Evolutionary conservation across 495 filamentous ascomycete species (phyloP), one percentile per base, ranked within the genome.

Genomic region (Daldinia concentrica): DNA sequence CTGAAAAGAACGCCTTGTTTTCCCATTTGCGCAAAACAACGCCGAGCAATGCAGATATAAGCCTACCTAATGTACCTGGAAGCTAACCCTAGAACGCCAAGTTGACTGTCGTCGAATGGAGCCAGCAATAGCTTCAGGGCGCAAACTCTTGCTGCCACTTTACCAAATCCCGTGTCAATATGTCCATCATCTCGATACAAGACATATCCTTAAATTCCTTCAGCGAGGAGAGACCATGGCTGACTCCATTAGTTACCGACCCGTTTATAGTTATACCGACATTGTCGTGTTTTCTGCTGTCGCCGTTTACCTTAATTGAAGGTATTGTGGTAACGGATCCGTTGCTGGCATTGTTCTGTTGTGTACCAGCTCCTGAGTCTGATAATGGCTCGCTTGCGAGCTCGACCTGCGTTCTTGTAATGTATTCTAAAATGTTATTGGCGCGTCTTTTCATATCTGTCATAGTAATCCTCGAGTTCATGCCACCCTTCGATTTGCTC

Each of bases 381-480:
- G 76, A 71, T 30, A 76, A 64, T 24, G 76, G 72, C 43, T 73
- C 62, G 32, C 81, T 88, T 0, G 93, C 94, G 82, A 97, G 87
- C 76, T 99, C 95, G 12, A 97, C 85, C 74, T 98, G 95, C 69
- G 93, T 95, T 51, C 92, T 88, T 7, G 92, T 90, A 72, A 99
- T 97, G 78, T 92, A 98, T 45, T 97, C 93, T 15, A 96, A 83
- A 61, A 99, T 95, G 14, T 85, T 90, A 2, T 90, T 88, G 3
- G 94, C 94, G 7, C 92, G 88, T 66, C 92, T 87, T 80, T 93
- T 93, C 91, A 98, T 95, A 70, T 98, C 94, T 64, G 90, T 91
- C 89, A 98, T 92, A 29, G 88, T 95, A 55, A 94, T 89, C 77
- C 91, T 93, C 71, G 87, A 90, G 19, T 54, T 79, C 78, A 84